phyloP scores from a whole-genome alignment of 371 early-diverging fungal species.

The Rhizopus delemar region DNA sequence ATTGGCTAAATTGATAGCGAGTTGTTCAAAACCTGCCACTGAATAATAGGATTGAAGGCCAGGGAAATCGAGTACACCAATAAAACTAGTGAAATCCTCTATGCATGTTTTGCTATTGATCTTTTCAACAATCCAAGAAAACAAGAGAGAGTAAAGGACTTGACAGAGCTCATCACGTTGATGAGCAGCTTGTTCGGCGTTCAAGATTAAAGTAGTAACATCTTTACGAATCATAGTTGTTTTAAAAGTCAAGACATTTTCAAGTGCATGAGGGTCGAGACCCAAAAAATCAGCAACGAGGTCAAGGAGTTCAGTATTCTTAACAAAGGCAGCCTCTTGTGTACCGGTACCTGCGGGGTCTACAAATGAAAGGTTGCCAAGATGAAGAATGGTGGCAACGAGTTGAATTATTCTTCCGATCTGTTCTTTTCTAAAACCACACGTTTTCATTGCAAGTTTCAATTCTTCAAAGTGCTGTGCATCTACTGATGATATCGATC shows the following conservation, averaged over 20 bases:
- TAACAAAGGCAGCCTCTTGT: slow-evolving; percentile 74
- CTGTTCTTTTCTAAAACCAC: slow-evolving; percentile 82
- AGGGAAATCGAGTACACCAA: slow-evolving; percentile 73
- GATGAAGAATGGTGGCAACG: slow-evolving; percentile 85
- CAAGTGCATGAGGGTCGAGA: slow-evolving; percentile 76
- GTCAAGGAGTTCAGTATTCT: slow-evolving; percentile 76
- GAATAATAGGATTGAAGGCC: slow-evolving; percentile 40
- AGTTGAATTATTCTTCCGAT: slow-evolving; percentile 83
- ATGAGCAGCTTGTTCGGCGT: slow-evolving; percentile 67
- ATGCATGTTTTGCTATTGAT: slow-evolving; percentile 78
- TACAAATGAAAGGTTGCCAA: slow-evolving; percentile 88
- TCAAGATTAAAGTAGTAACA: slow-evolving; percentile 84
- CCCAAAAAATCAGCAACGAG: slow-evolving; percentile 86
- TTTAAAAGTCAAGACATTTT: slow-evolving; percentile 84
- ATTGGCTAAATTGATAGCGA: slow-evolving; percentile 79
- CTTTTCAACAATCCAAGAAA: slow-evolving; percentile 88
- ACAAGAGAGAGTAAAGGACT: slow-evolving; percentile 78
- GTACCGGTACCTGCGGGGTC: slow-evolving; percentile 51
- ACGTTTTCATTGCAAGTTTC: slow-evolving; percentile 71
- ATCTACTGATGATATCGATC: slow-evolving; percentile 21
- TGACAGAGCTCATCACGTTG: slow-evolving; percentile 84
- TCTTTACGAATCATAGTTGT: slow-evolving; percentile 80
- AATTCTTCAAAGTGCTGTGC: slow-evolving; percentile 64
- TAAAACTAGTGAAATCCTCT: slow-evolving; percentile 67
- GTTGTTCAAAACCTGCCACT: slow-evolving; percentile 67